Conservation (phyloP, 345 rosid genomes). For the Pelargonium nanum region DNA sequence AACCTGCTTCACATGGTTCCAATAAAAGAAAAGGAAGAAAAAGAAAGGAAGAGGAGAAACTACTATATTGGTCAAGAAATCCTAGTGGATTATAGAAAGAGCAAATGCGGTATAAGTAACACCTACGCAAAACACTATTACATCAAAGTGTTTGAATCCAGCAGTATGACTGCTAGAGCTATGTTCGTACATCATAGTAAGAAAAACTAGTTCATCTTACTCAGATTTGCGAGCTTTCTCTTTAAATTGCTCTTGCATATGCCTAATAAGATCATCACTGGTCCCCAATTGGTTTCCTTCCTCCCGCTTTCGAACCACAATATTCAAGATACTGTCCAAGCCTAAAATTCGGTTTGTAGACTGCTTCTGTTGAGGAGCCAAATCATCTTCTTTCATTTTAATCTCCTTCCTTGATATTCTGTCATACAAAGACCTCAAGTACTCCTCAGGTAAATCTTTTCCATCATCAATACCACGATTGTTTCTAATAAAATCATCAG, state of each 20-base stretch:
- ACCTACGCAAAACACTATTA: too few relatives aligned
- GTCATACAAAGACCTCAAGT: slow-evolving; percentile 78
- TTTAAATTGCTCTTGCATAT: slow-evolving; percentile 97
- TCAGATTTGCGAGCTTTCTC: slow-evolving; percentile 97
- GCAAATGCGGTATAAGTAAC: too few relatives aligned
- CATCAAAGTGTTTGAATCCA: too few relatives aligned
- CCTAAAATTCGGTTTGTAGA: slow-evolving; percentile 78
- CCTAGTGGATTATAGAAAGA: too few relatives aligned
- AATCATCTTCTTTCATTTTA: slow-evolving; percentile 91
- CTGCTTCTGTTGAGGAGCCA: slow-evolving; percentile 72
- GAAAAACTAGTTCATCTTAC: slow-evolving; percentile 40
- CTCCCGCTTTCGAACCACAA: slow-evolving; percentile 87
- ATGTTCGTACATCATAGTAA: background rate
- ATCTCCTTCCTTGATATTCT: slow-evolving; percentile 93
- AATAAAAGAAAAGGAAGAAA: too few relatives aligned
- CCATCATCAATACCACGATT: slow-evolving; percentile 99
- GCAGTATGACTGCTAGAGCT: background rate
- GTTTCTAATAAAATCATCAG: slow-evolving; percentile 92
- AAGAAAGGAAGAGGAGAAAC: background rate
- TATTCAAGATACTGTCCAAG: slow-evolving; percentile 85
- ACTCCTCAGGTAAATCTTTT: slow-evolving; percentile 87
- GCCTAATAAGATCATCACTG: slow-evolving; percentile 93
- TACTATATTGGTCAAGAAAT: too few relatives aligned
- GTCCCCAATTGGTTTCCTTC: slow-evolving; percentile 74
- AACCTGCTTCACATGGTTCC: background rate